phyloP scores from a whole-genome alignment of 2,329 filamentous ascomycete genomes.

The Blastomyces gilchristii region DNA sequence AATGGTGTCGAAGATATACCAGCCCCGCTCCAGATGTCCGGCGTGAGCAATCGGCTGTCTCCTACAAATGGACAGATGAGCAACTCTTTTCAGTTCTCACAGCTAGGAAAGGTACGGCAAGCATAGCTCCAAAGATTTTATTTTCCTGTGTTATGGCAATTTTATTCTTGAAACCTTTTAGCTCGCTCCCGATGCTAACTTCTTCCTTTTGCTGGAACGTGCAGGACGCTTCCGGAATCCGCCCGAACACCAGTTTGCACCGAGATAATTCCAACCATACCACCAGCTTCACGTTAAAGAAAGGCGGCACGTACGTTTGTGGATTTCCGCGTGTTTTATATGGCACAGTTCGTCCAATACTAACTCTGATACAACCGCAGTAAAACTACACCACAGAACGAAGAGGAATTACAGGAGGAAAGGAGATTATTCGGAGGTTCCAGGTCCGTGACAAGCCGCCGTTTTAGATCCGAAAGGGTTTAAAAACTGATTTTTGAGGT shows the following conservation, averaged over 20 bases:
- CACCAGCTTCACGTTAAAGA: not conserved
- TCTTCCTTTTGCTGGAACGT: not conserved
- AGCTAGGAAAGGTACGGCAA: slow-evolving; percentile 1
- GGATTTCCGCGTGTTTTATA: not conserved
- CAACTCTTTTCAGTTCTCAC: not conserved
- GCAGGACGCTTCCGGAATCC: not conserved
- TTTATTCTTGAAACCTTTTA: not conserved
- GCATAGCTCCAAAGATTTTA: not conserved
- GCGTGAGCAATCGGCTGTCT: slow-evolving; percentile 16
- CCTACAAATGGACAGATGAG: slow-evolving; percentile 4
- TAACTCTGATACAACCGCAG: not conserved
- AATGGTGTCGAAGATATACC: slow-evolving; percentile 4
- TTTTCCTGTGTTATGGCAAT: not conserved
- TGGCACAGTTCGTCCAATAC: not conserved
- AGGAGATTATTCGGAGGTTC: slow-evolving; percentile 10
- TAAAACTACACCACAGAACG: not conserved
- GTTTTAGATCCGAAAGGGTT: not conserved
- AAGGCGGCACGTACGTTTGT: not conserved
- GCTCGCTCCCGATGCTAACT: not conserved
- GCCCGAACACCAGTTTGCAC: not conserved
- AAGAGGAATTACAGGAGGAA: slow-evolving; percentile 10
- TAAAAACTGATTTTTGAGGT: not conserved
- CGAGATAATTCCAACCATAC: not conserved
- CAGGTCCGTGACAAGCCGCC: not conserved
- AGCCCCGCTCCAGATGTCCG: slow-evolving; percentile 20